Conservation (phyloP, 1,284 basidiomycete species). For the Pterula multifida region DNA sequence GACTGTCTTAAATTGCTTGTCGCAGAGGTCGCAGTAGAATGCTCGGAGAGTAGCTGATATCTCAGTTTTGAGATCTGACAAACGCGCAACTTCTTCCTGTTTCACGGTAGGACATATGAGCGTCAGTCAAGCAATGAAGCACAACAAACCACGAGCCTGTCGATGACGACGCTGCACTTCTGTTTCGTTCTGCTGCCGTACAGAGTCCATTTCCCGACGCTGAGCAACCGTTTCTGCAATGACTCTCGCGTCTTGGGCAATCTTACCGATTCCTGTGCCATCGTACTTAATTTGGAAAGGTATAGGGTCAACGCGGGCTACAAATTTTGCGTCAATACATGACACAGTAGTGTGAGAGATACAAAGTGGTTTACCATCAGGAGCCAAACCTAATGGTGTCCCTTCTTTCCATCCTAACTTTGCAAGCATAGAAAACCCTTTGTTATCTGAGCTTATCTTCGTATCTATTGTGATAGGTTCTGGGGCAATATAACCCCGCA, state of each 20-base stretch:
- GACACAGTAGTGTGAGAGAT: constrained; percentile 5
- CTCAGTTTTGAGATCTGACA: constrained; percentile 51
- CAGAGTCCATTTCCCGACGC: constrained; percentile 64
- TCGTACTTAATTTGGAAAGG: constrained; percentile 71
- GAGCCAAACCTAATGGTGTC: constrained; percentile 61
- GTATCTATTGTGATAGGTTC: constrained; percentile 72
- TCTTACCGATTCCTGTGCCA: constrained; percentile 65
- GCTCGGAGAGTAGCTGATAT: constrained; percentile 53
- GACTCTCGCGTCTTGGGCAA: constrained; percentile 63
- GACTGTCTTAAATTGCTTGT: constrained; percentile 74
- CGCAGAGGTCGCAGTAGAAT: constrained; percentile 72
- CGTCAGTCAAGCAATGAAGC: constrained; percentile 4
- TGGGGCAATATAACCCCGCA: constrained; percentile 26
- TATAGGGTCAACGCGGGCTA: constrained; percentile 70
- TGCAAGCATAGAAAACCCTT: constrained; percentile 66
- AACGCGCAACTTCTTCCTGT: constrained; percentile 57
- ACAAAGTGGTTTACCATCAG: constrained; percentile 42
- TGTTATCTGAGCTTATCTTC: constrained; percentile 63
- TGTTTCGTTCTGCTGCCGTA: constrained; percentile 66
- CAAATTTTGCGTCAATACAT: background rate
- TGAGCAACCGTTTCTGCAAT: constrained; percentile 75
- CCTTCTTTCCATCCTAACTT: constrained; percentile 76
- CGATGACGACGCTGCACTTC: constrained; percentile 59
- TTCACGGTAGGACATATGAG: background rate
- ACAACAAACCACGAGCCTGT: constrained; percentile 34